These are phyloP conservation scores for Fraxinus nigra DNA, from an alignment of 305 asterid species.

Conservation along the genomic window DNA sequence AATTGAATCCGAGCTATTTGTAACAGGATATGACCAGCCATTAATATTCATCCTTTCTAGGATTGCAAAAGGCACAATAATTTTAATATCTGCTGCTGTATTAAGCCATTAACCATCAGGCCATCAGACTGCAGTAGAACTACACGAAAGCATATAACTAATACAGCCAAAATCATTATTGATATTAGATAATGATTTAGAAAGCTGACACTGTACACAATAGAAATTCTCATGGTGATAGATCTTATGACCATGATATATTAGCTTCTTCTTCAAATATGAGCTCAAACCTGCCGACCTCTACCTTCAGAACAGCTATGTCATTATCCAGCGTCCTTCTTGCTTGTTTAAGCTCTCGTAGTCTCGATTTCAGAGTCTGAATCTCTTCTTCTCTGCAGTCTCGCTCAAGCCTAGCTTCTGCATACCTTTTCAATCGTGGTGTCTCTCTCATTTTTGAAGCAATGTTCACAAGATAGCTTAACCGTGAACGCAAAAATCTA, in stretches of 20 bases:
- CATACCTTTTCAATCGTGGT: not conserved
- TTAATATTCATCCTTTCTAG: not conserved
- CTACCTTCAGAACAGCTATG: not conserved
- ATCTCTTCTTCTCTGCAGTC: not conserved
- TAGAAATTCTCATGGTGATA: not conserved
- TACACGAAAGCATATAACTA: not conserved
- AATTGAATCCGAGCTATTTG: not conserved
- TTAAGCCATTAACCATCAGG: not conserved
- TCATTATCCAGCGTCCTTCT: not conserved
- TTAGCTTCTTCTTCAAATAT: constrained; percentile 4
- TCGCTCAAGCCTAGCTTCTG: not conserved
- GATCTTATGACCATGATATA: not conserved
- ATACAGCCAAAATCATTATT: not conserved
- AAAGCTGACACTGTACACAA: not conserved
- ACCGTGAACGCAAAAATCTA: constrained; percentile 18
- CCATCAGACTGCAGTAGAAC: not conserved
- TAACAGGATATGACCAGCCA: not conserved
- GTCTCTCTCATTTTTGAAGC: not conserved
- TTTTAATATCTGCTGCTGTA: not conserved
- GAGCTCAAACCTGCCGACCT: not conserved
- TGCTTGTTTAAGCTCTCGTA: not conserved
- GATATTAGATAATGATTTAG: not conserved
- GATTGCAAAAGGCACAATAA: not conserved
- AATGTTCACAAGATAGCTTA: not conserved
- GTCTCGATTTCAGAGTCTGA: not conserved